Percentiles rank a stretch among this genome's conserved stretches.
These are phyloP conservation scores for Lolium multiflorum DNA, from an alignment of 176 grass and related monocot species.

Conservation along the genomic window DNA sequence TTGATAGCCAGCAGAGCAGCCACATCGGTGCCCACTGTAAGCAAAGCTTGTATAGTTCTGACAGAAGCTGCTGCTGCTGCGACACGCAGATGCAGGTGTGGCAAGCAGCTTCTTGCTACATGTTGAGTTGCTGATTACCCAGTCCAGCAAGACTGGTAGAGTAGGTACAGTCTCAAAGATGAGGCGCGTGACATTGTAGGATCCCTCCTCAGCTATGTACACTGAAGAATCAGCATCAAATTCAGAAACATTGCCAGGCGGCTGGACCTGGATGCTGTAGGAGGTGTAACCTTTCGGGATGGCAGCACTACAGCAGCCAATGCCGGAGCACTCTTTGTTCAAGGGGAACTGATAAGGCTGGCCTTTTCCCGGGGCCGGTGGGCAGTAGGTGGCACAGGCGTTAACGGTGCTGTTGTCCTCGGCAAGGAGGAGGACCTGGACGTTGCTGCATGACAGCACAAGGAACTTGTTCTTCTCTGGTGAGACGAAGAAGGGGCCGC, in stretches of 20 bases:
- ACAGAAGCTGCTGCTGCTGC: conserved; percentile 46
- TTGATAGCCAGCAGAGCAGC: conserved; percentile 48
- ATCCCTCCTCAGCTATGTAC: conserved; percentile 6
- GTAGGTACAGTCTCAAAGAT: background rate
- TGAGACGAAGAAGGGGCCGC: conserved; percentile 19
- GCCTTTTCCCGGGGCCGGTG: background rate
- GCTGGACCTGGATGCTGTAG: conserved; percentile 38
- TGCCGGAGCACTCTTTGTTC: conserved; percentile 43
- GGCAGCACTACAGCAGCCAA: conserved; percentile 54
- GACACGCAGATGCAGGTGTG: conserved; percentile 30
- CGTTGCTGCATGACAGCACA: conserved; percentile 41
- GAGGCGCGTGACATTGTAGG: background rate
- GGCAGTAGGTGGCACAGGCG: conserved; percentile 41
- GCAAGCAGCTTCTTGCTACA: background rate
- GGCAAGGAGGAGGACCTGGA: conserved; percentile 19
- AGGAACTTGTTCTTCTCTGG: conserved; percentile 47
- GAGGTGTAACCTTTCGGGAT: conserved; percentile 41
- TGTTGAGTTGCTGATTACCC: conserved; percentile 51
- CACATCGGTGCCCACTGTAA: conserved; percentile 45
- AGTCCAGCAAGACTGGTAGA: conserved; percentile 52
- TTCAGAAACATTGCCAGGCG: background rate
- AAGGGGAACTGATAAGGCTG: conserved; percentile 19
- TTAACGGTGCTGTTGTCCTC: conserved; percentile 38
- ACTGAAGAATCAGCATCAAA: background rate
- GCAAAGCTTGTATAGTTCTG: conserved; percentile 38